phyloP scores from a whole-genome alignment of 768 basidiomycete species.

The Tricholoma terreum region DNA sequence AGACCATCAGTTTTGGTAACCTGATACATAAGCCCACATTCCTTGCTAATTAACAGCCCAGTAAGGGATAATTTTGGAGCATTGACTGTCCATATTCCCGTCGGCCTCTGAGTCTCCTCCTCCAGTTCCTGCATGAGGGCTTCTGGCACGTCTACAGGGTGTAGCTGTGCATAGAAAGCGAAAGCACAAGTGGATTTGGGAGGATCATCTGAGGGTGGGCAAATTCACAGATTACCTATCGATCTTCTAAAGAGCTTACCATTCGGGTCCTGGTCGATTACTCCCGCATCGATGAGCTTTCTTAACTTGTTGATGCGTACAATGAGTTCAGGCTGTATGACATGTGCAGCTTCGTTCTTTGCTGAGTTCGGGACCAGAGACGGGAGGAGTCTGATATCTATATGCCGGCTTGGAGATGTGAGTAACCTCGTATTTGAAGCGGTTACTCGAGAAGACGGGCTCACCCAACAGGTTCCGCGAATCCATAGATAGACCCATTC shows the following conservation, averaged over 20 bases:
- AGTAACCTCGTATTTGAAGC: neutral
- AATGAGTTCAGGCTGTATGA: conserved; percentile 58
- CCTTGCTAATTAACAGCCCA: conserved; percentile 70
- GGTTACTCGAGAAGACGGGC: conserved; percentile 10
- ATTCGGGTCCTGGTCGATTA: conserved; percentile 51
- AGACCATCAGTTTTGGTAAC: conserved; percentile 66
- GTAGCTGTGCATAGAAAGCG: conserved; percentile 60
- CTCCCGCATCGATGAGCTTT: conserved; percentile 62
- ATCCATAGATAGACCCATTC: conserved; percentile 76
- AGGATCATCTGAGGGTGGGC: conserved; percentile 36
- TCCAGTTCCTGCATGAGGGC: conserved; percentile 67
- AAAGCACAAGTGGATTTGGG: conserved; percentile 61
- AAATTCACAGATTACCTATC: neutral
- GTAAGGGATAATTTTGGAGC: conserved; percentile 57
- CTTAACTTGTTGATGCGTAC: conserved; percentile 57
- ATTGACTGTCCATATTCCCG: conserved; percentile 59
- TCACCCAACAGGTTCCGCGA: conserved; percentile 64
- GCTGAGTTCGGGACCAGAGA: conserved; percentile 55
- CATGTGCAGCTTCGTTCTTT: conserved; percentile 56
- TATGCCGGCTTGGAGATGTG: conserved; percentile 38
- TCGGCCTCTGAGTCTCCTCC: conserved; percentile 69
- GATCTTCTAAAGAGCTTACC: conserved; percentile 2
- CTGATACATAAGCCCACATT: conserved; percentile 76
- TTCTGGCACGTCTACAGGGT: conserved; percentile 49
- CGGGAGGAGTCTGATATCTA: conserved; percentile 67